Evolutionary conservation across 768 basidiomycete species (phyloP), one percentile per base, ranked within the genome.

Genomic region (Suillus placidus): DNA sequence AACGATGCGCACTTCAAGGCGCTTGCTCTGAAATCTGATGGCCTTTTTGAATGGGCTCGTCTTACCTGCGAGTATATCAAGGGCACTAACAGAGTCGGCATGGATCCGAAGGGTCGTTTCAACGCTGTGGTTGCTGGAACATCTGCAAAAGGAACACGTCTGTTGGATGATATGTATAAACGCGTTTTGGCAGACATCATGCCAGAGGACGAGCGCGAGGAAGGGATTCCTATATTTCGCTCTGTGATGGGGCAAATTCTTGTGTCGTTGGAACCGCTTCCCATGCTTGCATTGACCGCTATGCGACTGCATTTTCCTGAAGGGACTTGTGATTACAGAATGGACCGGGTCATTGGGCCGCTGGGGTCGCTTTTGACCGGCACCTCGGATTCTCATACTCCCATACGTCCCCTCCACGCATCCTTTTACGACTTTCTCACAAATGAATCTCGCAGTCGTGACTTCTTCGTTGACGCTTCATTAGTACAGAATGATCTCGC

Each of bases 381-480:
- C 16, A 54, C 32, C 1, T 1, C 35, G 3, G 58, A 49, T 26
- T n/a, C 4, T 9, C n/a, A n/a, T 18, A 62, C 34, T n/a, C 62
- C 68, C 6, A 64, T 73, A 37, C 64, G 56, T 8, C 64, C 69
- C 18, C 65, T 75, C 6, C 76, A 77, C 51, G 56, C 73, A 4
- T 77, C 75, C 0, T 74, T 77, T 66, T 60, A 58, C 14, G 76
- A 77, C 42, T 77, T 72, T 47, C 67, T 75, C 13, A 58, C 43
- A 2, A 62, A 71, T 49, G 0, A 43, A 34, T 32, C 35, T 2
- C 68, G 73, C 1, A 67, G 69, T 18, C 37, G 23, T 12, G 23
- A 60, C 4, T 75, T 69, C 57, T 65, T 35, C 52, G 54, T 70
- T 26, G 67, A 67, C 26, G n/a, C 40, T 7, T 32, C 32, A 32